Base-by-base conservation (phyloP, 228 moss, liverwort and hornwort species). In the Sphagnum fallax region DNA sequence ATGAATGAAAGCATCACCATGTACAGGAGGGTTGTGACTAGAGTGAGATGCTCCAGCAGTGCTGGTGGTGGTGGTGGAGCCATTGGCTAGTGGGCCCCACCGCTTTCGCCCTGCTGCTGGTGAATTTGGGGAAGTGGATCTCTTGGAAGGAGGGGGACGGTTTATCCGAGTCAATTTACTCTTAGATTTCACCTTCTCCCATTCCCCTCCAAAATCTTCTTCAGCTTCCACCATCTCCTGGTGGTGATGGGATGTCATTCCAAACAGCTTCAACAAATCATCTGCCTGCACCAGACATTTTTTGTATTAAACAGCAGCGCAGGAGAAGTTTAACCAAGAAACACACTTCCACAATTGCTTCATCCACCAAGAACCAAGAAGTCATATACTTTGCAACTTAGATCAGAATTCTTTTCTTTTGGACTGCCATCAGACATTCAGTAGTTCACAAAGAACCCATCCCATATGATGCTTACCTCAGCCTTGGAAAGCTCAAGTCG, bases 161-260 rank as follows among this genome's bases (percentile, higher is more conserved):
- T 82, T 77, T 60, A 66, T 78, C 52, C 94, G 91, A 67, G 75
- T 87, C 47, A 80, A 76, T 80, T 94, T 98, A 81, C 85, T 91
- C 82, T 97, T 97, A n/a, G 86, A 83, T 74, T 92, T 93, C 70
- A 98, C 98, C 68, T 81, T 90, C 75, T 98, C 94, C 98, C 98
- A 98, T 75, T 92, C 98, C 69, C 93, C 97, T 67, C 82, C 97
- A 6, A 74, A 74, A 70, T 97, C 97, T 50, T 90, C 91, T 71
- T 70, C 79, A 14, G 63, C 61, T 75, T 89, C 92, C 58, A 86
- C 87, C 69, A 73, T 8, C 59, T 89, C 86, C 63, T 80, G 78
- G 47, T 66, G 63, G 63, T 80, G 78, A 48, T 66, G 63, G 63
- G 80, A 60, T 52, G 86, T 84, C 18, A 80, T 86, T 65, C 98